Base-by-base conservation (phyloP, 192 early-diverging fungal species). In the Umbelopsis sp. region DNA sequence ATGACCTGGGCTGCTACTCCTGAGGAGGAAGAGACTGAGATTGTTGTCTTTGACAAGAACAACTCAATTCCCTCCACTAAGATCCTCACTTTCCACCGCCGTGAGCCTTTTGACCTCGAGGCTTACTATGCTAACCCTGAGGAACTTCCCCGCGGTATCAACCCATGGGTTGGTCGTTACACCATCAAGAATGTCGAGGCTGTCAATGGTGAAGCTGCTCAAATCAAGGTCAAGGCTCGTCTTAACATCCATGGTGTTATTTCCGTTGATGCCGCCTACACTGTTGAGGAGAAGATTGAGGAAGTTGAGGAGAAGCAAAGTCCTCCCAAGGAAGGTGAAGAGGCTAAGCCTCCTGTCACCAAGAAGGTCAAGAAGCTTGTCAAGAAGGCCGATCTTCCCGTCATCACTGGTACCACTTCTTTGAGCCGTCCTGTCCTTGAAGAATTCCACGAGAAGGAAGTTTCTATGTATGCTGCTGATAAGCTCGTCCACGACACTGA, bases 401-500 rank as follows among this genome's bases (percentile, higher is more conserved):
- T 99, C 29, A 77, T 85, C 51, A 81, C 90, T 41, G 79, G 81
- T 31, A 89, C 85, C 70, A 77, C 87, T 67, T 85, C 86, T 69
- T 81, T 94, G 53, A 80, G 91, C 59, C 71, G 71, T 52, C 77
- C 81, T 21, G 75, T 87, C 38, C 56, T 97, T 41, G 65, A 83
- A 59, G 82, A 88, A 66, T 90, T 91, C 81, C 80, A 86, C 75
- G 91, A 94, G 80, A 73, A 84, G 72, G 97, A 99, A 85, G 87
- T 84, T 72, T 85, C 94, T 74, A 97, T 99, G 97, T 69, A 80
- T 47, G 74, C 89, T 17, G 71, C 86, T 65, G 96, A 99, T 83
- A 90, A 91, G 75, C 89, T 99, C 65, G 93, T 99, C 32, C 85
- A 90, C 56, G 96, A 96, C 70, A 99, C 97, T 22, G 96, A 96